Evolutionary conservation across 257 asterid species (phyloP).

Genomic region (Solanum clarkiae): DNA sequence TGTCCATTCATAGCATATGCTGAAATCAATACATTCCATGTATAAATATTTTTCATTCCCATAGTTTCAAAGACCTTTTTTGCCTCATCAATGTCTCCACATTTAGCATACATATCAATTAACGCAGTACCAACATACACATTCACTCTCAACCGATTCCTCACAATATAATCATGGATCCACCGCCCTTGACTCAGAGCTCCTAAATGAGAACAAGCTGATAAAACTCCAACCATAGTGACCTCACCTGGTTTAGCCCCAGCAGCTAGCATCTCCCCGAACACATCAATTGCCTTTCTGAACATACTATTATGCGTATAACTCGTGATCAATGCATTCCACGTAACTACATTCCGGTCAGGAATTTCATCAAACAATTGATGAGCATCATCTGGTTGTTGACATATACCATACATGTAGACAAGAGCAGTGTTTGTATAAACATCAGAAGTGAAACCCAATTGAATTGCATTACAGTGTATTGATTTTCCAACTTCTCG

Average conservation of each 20-base stretch:
- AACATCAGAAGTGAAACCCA: slow-evolving; percentile 5
- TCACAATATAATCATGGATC: slow-evolving; percentile 9
- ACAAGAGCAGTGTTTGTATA: slow-evolving; percentile 8
- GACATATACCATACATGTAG: not conserved
- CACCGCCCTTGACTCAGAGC: slow-evolving; percentile 10
- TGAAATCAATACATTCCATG: slow-evolving; percentile 23
- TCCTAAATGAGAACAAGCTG: slow-evolving; percentile 22
- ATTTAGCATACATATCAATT: slow-evolving; percentile 22
- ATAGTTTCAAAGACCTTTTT: slow-evolving; percentile 8
- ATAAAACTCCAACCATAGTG: slow-evolving; percentile 14
- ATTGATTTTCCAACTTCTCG: slow-evolving; percentile 4
- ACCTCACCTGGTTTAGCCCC: slow-evolving; percentile 8
- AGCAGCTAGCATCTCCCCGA: slow-evolving; percentile 9
- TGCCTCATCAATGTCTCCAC: slow-evolving; percentile 18
- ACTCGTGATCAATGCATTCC: slow-evolving; percentile 23
- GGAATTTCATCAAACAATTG: slow-evolving; percentile 19
- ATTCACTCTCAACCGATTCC: not conserved
- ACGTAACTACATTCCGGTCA: slow-evolving; percentile 7
- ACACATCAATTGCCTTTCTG: slow-evolving; percentile 14
- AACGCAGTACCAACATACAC: slow-evolving; percentile 14
- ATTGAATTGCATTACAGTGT: slow-evolving; percentile 9
- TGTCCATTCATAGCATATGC: slow-evolving; percentile 23
- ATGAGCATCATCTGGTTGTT: slow-evolving; percentile 2
- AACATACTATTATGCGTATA: slow-evolving; percentile 20
- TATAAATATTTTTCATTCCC: slow-evolving; percentile 5